Evolutionary conservation across 805 yeast genomes (phyloP).

Genomic region (Saccharomycopsis oosterbeekiorum): DNA sequence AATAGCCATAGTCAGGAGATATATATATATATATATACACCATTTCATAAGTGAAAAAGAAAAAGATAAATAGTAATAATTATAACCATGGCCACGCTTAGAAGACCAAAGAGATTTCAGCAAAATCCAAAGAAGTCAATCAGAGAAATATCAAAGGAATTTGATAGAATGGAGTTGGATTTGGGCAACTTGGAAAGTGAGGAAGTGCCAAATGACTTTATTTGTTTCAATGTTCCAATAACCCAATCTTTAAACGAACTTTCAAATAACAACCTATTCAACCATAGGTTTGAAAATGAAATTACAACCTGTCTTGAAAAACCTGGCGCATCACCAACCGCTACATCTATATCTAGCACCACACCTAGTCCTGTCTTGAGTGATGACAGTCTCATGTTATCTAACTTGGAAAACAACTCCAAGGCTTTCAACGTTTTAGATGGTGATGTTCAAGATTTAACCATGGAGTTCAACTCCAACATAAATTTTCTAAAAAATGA

Average conservation of each 20-base stretch:
- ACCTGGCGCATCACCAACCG: background rate
- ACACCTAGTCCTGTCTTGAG: conserved; percentile 13
- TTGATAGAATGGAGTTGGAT: conserved; percentile 12
- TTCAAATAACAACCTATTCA: background rate
- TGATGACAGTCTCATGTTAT: conserved; percentile 16
- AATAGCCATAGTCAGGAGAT: background rate
- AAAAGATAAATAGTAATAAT: background rate
- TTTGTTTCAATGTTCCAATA: conserved; percentile 19
- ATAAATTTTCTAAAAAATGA: conserved; percentile 12
- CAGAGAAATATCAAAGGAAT: background rate
- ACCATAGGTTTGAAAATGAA: background rate
- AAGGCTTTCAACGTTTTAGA: conserved; percentile 17
- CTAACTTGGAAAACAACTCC: conserved; percentile 14
- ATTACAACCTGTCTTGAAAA: background rate
- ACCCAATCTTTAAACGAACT: conserved; percentile 14
- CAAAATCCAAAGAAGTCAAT: background rate
- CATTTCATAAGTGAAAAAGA: background rate
- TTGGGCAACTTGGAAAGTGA: conserved; percentile 16
- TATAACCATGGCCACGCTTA: background rate
- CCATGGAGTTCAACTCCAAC: conserved; percentile 17
- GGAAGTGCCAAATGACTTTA: conserved; percentile 17
- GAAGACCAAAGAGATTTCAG: background rate
- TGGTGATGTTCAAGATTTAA: conserved; percentile 14
- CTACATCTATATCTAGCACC: background rate
- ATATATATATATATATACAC: too few relatives aligned